Evolutionary conservation across 129 eudicot species (phyloP), one percentile per base, ranked within the genome.

Genomic region (Escallonia rubra): DNA sequence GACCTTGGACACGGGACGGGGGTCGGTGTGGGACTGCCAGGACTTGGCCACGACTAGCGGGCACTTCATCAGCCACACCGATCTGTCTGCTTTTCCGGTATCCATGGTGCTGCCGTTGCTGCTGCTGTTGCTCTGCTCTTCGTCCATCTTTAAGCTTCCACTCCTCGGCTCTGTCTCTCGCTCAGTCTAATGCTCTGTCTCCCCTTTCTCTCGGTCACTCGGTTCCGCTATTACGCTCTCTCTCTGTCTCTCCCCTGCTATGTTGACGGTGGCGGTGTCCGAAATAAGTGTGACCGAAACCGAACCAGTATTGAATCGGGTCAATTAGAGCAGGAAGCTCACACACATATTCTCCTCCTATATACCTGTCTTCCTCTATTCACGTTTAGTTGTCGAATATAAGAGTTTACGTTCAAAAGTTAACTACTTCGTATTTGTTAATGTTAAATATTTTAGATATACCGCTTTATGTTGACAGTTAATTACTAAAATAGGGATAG

Each of bases 21-120:
- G 63, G 23, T 88, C 95, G 57, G 84, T 57, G 13, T 82, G 56
- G 23, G 81, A 51, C 51, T 83, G 80, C 96, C 96, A 89, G 0
- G 95, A 78, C 66, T 93, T 88, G 23, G 98, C 81, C 14, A 92
- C 86, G 1, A 80, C 87, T 0, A 80, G 77, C 0, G 98, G 98
- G 48, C 96, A 92, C 86, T 92, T 92, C 98, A 92, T 92, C 2
- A 92, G 77, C 98, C 98, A 92, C 49, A 89, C 95, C 16, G 96
- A 82, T 74, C 96, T 67, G 4, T 92, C 98, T 16, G 96, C 67
- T 57, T 86, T 80, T 8, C 51, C 73, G 1, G 85, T 76, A 72
- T 92, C 96, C 4, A 92, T 65, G 46, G 43, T 65, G 5, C 4
- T 65, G 39, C 34, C 45, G 57, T 57, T 66, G 16, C 71, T 57